Evolutionary conservation across 2,329 filamentous ascomycete species (phyloP), one percentile per base, ranked within the genome.

Genomic region (Exophiala alcalophila): DNA sequence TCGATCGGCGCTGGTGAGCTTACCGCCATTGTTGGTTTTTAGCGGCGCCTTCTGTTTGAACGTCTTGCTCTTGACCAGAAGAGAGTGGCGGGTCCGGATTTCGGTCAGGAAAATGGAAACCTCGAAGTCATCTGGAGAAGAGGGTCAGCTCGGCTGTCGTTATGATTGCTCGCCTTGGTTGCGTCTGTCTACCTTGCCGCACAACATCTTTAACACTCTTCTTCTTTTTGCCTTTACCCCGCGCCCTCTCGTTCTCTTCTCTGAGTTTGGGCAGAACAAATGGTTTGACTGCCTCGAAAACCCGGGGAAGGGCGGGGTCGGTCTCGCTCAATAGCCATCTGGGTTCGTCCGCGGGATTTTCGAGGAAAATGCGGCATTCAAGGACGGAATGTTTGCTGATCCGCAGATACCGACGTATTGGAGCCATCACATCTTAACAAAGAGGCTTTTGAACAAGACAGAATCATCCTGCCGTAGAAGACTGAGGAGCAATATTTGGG

Each of bases 291-390:
- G 83, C 84, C 61, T 87, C 80, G 46, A 98, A 89, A 56, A 97
- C 82, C 52, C 83, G 84, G 26, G 84, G 81, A 10, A 98, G 77
- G 11, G 91, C 77, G 3, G 86, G 81, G 56, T 89, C 74, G 52
- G 82, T 80, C 24, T 84, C 76, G 57, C 85, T 84, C 53, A 95
- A 77, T 12, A 98, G 78, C 81, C 94, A 96, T 59, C 83, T 82
- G 53, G 87, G 79, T 16, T 81, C 80, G 48, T 95, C 80, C 9
- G 84, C 80, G 0, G 92, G 92, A 57, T 91, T 90, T 53, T 97
- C 91, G 32, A 96, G 80, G 65, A 97, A 97, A 55, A 98, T 92
- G 53, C 90, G 89, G 53, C 87, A 89, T 74, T 98, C 92, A n/a
- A 98, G 77, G 21, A 96, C 89, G 4, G 91, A 95, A 65, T 88